Evolutionary conservation across 83 land plant genomes (phyloP).

Genomic region (Diphasiastrum complanatum): DNA sequence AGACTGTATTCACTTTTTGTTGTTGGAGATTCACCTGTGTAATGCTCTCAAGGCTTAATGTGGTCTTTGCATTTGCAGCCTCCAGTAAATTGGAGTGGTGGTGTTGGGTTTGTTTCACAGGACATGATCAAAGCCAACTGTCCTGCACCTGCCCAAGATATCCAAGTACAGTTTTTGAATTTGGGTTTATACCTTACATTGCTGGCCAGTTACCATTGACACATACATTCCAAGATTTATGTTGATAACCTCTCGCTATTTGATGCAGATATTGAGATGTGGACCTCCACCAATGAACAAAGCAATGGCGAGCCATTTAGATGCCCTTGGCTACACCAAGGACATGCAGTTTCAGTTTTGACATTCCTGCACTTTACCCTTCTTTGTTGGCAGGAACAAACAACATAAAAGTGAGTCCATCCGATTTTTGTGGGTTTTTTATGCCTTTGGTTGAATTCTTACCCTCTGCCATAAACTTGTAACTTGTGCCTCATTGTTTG

Average conservation of each 20-base stretch:
- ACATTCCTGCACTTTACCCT: too few species aligned
- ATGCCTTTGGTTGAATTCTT: too few species aligned
- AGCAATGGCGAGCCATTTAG: constrained; percentile 84
- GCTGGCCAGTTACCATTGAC: too few species aligned
- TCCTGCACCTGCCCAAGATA: constrained; percentile 81
- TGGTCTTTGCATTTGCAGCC: constrained; percentile 54
- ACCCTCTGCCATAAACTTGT: too few species aligned
- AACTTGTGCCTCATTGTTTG: too few species aligned
- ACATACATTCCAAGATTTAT: not conserved
- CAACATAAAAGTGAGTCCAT: too few species aligned
- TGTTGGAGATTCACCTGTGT: not conserved
- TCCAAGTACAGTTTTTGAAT: constrained; percentile 52
- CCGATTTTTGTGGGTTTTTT: too few species aligned
- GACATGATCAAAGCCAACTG: constrained; percentile 73
- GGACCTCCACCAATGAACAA: constrained; percentile 97
- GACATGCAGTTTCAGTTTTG: constrained; percentile 96
- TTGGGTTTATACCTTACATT: too few species aligned
- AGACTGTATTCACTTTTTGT: too few species aligned
- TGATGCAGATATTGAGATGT: constrained; percentile 70
- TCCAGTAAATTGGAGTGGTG: constrained; percentile 85
- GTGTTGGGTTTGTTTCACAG: constrained; percentile 80
- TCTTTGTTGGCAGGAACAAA: too few species aligned
- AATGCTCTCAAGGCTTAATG: not conserved
- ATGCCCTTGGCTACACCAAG: constrained; percentile 66
- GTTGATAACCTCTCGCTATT: not conserved